Evolutionary conservation across 2,329 filamentous ascomycete species (phyloP), one percentile per base, ranked within the genome.

Genomic region (Alternaria ethzedia): DNA sequence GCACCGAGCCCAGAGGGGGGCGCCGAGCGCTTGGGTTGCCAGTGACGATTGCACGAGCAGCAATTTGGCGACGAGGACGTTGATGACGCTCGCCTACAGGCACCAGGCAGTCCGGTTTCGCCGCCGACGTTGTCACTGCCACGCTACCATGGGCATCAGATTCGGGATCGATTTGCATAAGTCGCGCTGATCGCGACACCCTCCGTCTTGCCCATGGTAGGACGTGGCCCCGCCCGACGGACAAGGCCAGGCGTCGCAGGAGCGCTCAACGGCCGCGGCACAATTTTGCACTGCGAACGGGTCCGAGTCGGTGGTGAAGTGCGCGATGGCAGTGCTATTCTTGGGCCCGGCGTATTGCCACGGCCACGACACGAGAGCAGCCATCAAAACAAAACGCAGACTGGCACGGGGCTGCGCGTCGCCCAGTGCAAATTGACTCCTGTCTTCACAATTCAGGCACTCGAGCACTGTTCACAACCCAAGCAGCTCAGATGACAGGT

Each of bases 181-280:
- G 61, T 47, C 55, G 50, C 56, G 65, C 60, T 70, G 68, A 71
- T 71, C 60, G 58, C 43, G 54, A 52, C 23, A 25, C 57, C 43
- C 61, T 63, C 64, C 68, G 62, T 52, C 58, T 61, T 62, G 49
- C 54, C 64, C 41, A 44, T 56, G 54, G 67, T 68, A 52, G 36
- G 63, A 64, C 58, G 54, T 58, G 65, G 52, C 52, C 64, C 63
- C 61, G 57, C 50, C 36, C 26, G 26, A 41, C 57, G 45, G 61
- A 47, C n/a, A 44, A 30, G 55, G 50, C 63, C 61, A 68, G 61
- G 55, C 56, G 64, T 67, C 60, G 69, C 62, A 59, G 63, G 65
- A 65, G 66, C 64, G 60, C 60, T 66, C 62, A 65, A 67, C 65
- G 61, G 66, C 67, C 56, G 69, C 68, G 63, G 61, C 74, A 74